Evolutionary conservation across 1,284 basidiomycete genomes (phyloP).

Genomic region (Schizopora paradoxa): DNA sequence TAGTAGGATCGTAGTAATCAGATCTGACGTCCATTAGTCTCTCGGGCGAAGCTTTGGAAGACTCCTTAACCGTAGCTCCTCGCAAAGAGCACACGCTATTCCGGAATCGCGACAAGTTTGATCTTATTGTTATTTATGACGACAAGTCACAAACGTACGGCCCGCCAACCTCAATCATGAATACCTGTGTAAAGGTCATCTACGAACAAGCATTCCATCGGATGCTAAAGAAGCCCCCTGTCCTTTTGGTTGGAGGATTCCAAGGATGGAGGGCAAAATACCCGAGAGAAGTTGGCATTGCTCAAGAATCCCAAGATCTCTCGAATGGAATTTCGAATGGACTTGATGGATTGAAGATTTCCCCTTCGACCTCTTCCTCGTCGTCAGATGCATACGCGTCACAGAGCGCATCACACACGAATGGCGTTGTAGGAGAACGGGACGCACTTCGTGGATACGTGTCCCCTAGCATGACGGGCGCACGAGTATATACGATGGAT

Average conservation of each 20-base stretch:
- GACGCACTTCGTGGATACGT: constrained; percentile 44
- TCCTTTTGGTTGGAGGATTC: constrained; percentile 83
- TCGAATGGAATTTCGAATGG: constrained; percentile 4
- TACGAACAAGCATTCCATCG: constrained; percentile 71
- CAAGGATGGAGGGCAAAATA: constrained; percentile 77
- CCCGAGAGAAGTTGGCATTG: constrained; percentile 32
- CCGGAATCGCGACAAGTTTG: constrained; percentile 78
- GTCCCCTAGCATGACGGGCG: too few relatives aligned
- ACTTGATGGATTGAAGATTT: constrained; percentile 10
- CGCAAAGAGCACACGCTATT: constrained; percentile 70
- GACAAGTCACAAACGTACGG: constrained; percentile 58
- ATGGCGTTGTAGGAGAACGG: constrained; percentile 10
- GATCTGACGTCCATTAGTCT: constrained; percentile 41
- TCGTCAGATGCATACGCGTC: neutral
- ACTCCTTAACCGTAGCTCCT: constrained; percentile 70
- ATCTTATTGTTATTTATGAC: constrained; percentile 90
- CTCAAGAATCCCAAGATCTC: constrained; percentile 9
- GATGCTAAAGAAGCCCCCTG: constrained; percentile 71
- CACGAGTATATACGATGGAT: constrained; percentile 14
- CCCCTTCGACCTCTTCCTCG: neutral
- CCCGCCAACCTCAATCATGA: constrained; percentile 45
- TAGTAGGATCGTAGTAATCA: constrained; percentile 5
- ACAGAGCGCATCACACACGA: neutral
- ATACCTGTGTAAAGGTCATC: constrained; percentile 61
- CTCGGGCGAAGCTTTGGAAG: constrained; percentile 64